A percentile compares a stretch with the other conserved stretches of the same genome.
These are phyloP conservation scores for Torulaspora franciscae DNA, from an alignment of 805 yeast genomes.

Conservation along the genomic window DNA sequence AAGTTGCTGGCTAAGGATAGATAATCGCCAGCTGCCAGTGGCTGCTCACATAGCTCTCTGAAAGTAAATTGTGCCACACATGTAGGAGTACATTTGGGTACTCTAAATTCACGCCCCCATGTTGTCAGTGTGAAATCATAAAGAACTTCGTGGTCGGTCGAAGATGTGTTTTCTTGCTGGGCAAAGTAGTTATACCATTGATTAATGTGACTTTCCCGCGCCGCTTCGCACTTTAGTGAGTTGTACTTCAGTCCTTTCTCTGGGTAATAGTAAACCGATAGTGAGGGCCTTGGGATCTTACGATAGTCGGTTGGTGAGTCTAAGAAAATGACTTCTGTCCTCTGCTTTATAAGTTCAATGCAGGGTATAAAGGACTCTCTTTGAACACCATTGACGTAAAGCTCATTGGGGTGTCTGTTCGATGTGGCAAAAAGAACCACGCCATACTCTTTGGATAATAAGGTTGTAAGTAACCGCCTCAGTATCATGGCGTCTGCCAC, in stretches of 20 bases:
- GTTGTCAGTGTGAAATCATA: conserved; percentile 45
- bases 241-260: conserved; percentile 53
- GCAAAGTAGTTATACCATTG: conserved; percentile 79
- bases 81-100: conserved; percentile 73
- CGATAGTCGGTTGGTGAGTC: conserved; percentile 94
- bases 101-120: conserved; percentile 82
- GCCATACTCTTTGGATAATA: conserved; percentile 73
- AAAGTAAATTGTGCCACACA: conserved; percentile 87
- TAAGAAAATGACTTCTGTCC: conserved; percentile 70
- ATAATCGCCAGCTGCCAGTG: conserved; percentile 92
- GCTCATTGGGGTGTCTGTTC: conserved; percentile 89
- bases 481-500: conserved; percentile 98
- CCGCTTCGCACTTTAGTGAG: conserved; percentile 46
- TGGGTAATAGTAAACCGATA: conserved; percentile 75
- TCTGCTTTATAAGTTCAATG: conserved; percentile 67
- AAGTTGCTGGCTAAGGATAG: conserved; percentile 72
- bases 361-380: conserved; percentile 90
- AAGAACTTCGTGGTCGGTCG: conserved; percentile 14
- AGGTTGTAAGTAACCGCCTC: conserved; percentile 62
- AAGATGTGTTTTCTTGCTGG: conserved; percentile 44
- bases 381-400: conserved; percentile 91
- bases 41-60: conserved; percentile 77
- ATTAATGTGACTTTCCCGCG: conserved; percentile 57
- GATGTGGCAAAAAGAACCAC: conserved; percentile 89
- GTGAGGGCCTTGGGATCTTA: conserved; percentile 75